Conservation (phyloP, 768 basidiomycete genomes). For the Leccinum rimulosum region DNA sequence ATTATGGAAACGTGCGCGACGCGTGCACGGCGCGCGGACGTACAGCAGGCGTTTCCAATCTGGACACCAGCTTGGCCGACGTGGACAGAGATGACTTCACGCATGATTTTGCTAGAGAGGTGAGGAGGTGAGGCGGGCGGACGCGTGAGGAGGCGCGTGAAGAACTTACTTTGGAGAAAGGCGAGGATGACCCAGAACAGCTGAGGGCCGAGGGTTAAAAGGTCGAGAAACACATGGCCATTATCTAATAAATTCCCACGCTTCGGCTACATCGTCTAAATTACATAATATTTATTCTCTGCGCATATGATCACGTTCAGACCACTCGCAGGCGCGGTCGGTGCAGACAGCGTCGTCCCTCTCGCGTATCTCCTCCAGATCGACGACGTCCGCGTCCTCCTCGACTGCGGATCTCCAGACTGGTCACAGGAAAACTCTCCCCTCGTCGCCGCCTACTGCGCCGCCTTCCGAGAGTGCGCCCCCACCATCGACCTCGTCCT, state of each 20-base stretch:
- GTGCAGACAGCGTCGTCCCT: conserved; percentile 58
- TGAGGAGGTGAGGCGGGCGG: conserved; percentile 1
- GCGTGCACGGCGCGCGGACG: conserved; percentile 38
- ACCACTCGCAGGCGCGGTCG: conserved; percentile 82
- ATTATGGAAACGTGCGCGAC: conserved; percentile 5
- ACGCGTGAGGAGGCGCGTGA: conserved; percentile 31
- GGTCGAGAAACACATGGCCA: conserved; percentile 33
- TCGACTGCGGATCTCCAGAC: conserved; percentile 94
- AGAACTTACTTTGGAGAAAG: conserved; percentile 28
- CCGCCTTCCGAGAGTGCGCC: conserved; percentile 68
- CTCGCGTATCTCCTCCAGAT: conserved; percentile 87
- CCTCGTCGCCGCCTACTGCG: conserved; percentile 51
- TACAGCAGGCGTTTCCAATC: conserved; percentile 98
- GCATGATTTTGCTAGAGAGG: conserved; percentile 49
- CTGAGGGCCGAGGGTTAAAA: conserved; percentile 41
- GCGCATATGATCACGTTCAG: conserved; percentile 87
- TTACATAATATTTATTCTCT: conserved; percentile 1
- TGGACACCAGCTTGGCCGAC: conserved; percentile 99
- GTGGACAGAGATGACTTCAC: conserved; percentile 97
- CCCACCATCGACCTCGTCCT: conserved; percentile 87
- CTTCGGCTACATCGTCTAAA: conserved; percentile 10
- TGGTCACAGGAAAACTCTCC: conserved; percentile 60
- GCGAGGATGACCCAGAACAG: conserved; percentile 29
- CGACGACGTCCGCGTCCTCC: conserved; percentile 88
- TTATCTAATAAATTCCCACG: conserved; percentile 35